These are phyloP conservation scores for Arabidopsis suecica DNA, from an alignment of 345 rosid species.

Conservation along the genomic window DNA sequence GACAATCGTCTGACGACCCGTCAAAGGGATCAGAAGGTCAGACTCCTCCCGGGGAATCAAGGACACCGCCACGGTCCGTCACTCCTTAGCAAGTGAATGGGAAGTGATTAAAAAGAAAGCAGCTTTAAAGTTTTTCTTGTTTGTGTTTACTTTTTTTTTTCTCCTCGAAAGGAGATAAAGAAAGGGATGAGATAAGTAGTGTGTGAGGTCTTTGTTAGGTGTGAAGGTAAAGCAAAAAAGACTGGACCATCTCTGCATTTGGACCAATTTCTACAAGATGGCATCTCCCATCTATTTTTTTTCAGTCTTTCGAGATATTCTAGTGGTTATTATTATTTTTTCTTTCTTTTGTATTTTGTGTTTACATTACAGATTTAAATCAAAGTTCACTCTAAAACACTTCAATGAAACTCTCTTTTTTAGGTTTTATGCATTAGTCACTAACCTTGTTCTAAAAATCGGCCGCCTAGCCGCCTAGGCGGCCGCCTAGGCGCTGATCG, in stretches of 20 bases:
- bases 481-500: too few relatives aligned
- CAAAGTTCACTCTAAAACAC: slow-evolving; percentile 16
- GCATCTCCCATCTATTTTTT: slow-evolving; percentile 38
- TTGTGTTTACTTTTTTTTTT: slow-evolving; percentile 25
- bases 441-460: too few relatives aligned
- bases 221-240: slow-evolving; percentile 37
- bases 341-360: background rate
- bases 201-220: slow-evolving; percentile 45
- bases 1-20: slow-evolving; percentile 96
- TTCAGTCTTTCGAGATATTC: slow-evolving; percentile 26
- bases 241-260: slow-evolving; percentile 37
- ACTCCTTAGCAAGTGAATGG: slow-evolving; percentile 55
- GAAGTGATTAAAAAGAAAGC: background rate
- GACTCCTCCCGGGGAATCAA: slow-evolving; percentile 75
- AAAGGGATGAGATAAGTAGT: slow-evolving; percentile 28
- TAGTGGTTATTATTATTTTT: slow-evolving; percentile 10
- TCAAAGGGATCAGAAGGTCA: slow-evolving; percentile 92
- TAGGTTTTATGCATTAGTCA: too few relatives aligned
- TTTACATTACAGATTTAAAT: slow-evolving; percentile 28
- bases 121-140: slow-evolving; percentile 28
- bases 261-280: slow-evolving; percentile 39
- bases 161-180: slow-evolving; percentile 45
- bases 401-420: background rate
- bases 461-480: too few relatives aligned
- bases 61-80: slow-evolving; percentile 64